Percentiles rank a stretch among this genome's conserved stretches.
These are phyloP conservation scores for Xerophyta viscosa DNA, from an alignment of 106 monocot species.

Conservation along the genomic window DNA sequence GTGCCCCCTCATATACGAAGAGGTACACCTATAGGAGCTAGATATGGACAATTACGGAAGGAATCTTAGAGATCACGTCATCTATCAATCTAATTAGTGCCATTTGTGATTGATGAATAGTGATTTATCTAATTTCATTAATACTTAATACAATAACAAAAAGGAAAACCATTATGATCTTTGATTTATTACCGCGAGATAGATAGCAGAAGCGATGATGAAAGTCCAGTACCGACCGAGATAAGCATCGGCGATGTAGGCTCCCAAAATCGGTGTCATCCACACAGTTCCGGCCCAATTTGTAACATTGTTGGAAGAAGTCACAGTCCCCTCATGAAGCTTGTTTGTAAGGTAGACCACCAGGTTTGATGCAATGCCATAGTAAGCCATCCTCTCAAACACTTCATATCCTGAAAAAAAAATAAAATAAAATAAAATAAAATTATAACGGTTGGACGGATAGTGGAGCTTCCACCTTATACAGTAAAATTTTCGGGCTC, in stretches of 20 bases:
- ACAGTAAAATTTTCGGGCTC: too few species aligned
- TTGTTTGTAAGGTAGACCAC: slow-evolving; percentile 67
- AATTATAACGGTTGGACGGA: background rate
- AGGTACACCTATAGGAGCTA: too few species aligned
- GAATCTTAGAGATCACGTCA: too few species aligned
- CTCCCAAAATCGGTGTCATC: slow-evolving; percentile 74
- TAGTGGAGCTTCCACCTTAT: too few species aligned
- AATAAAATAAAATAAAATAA: background rate
- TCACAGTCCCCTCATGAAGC: slow-evolving; percentile 77
- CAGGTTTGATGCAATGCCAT: slow-evolving; percentile 79
- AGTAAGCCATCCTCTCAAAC: slow-evolving; percentile 91
- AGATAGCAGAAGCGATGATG: slow-evolving; percentile 52
- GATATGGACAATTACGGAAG: too few species aligned
- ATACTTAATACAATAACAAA: too few species aligned
- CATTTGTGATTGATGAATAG: too few species aligned
- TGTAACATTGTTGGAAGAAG: slow-evolving; percentile 79
- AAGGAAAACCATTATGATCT: too few species aligned
- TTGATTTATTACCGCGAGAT: slow-evolving; percentile 49
- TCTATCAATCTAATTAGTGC: too few species aligned
- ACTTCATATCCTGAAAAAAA: slow-evolving; percentile 56
- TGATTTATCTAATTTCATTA: too few species aligned
- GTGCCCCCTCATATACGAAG: too few species aligned
- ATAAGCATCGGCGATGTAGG: slow-evolving; percentile 78
- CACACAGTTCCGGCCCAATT: slow-evolving; percentile 86
- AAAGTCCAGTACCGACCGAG: slow-evolving; percentile 92